phyloP scores from a whole-genome alignment of 2,329 filamentous ascomycete genomes.

The Pseudogymnoascus sp. region DNA sequence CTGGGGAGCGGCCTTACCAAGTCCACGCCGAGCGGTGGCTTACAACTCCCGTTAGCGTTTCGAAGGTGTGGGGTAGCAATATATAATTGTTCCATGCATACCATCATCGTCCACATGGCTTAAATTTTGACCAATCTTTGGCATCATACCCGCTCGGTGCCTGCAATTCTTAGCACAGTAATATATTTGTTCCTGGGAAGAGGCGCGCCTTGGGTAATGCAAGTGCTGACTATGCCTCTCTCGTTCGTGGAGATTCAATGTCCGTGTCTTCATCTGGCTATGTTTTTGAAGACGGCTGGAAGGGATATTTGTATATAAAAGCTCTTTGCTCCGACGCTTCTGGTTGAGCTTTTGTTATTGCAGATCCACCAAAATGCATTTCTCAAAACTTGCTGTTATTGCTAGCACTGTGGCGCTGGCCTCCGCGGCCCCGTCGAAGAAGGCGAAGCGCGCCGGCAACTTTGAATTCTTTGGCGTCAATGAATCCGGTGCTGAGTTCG shows the following conservation, averaged over 20 bases:
- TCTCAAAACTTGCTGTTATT: constrained; percentile 15
- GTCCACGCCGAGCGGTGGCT: not conserved
- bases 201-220: not conserved
- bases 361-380: constrained; percentile 16
- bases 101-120: not conserved
- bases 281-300: not conserved
- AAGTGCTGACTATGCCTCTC: not conserved
- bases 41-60: constrained; percentile 1
- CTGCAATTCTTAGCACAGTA: not conserved
- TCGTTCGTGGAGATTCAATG: not conserved
- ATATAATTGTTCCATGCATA: constrained; percentile 9
- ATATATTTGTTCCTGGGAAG: constrained; percentile 5
- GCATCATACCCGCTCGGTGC: not conserved
- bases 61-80: constrained; percentile 8
- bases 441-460: constrained; percentile 30
- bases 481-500: constrained; percentile 53
- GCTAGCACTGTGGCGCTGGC: constrained; percentile 21
- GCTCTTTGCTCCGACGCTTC: not conserved
- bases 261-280: not conserved
- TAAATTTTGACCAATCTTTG: not conserved
- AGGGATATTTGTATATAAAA: not conserved
- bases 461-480: constrained; percentile 28
- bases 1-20: not conserved
- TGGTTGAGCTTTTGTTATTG: not conserved
- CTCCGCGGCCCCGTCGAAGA: constrained; percentile 23